These are phyloP conservation scores for Petunia secreta DNA, from an alignment of 257 asterid genomes.

Conservation along the genomic window DNA sequence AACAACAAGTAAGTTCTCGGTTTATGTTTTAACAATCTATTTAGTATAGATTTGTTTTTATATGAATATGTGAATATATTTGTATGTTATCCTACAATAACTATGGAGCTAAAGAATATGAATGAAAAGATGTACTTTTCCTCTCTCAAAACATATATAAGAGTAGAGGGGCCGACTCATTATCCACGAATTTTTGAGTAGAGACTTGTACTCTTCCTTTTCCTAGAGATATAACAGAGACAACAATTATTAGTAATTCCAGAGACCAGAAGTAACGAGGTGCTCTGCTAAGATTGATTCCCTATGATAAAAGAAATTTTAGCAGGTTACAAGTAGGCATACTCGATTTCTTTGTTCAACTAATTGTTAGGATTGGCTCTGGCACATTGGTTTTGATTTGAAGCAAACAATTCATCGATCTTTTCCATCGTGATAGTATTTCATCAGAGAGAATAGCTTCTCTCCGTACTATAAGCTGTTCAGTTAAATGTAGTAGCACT, in stretches of 20 bases:
- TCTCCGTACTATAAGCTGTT: background rate
- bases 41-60: no score
- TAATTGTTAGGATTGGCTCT: background rate
- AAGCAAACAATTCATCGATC: background rate
- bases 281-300: background rate
- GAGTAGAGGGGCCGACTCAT: no score
- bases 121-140: no score
- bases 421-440: background rate
- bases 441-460: background rate
- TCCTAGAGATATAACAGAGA: background rate
- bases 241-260: background rate
- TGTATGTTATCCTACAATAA: no score
- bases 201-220: background rate
- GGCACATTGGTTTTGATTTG: background rate
- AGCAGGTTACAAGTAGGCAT: background rate
- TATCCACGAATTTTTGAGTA: background rate
- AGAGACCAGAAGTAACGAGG: background rate
- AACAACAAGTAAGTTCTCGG: no score
- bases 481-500: background rate
- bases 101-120: no score
- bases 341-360: background rate
- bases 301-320: background rate
- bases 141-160: no score
- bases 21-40: no score
- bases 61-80: no score